phyloP scores from a whole-genome alignment of 768 basidiomycete genomes.

The Xerocomellus intermedius region DNA sequence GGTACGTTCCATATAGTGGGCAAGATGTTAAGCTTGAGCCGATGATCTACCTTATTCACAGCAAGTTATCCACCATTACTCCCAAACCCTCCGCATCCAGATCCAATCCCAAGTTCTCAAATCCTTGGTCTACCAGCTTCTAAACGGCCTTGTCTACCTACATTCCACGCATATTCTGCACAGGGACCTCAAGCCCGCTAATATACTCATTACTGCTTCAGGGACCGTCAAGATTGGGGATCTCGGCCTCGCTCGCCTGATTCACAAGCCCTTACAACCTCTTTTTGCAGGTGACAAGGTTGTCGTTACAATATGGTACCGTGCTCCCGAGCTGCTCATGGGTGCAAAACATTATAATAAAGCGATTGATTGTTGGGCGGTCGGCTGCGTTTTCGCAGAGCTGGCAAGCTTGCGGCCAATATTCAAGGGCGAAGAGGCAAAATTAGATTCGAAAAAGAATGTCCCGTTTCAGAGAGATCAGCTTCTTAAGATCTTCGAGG shows the following conservation, averaged over 20 bases:
- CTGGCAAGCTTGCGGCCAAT: conserved; percentile 91
- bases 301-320: conserved; percentile 99
- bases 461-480: conserved; percentile 97
- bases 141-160: conserved; percentile 92
- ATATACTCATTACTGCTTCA: conserved; percentile 88
- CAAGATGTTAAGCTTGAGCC: background rate
- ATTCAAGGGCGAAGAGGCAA: conserved; percentile 99
- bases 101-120: conserved; percentile 83
- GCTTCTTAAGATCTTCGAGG: conserved; percentile 92
- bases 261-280: conserved; percentile 88
- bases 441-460: conserved; percentile 94
- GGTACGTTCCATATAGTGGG: conserved; percentile 44
- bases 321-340: conserved; percentile 92
- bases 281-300: conserved; percentile 95
- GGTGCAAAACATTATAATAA: conserved; percentile 98
- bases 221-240: conserved; percentile 99
- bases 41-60: conserved; percentile 30
- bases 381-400: conserved; percentile 97
- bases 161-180: conserved; percentile 95
- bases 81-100: conserved; percentile 77
- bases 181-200: conserved; percentile 97
- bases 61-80: conserved; percentile 99
- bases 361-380: conserved; percentile 95
- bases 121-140: conserved; percentile 88
- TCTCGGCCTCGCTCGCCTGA: conserved; percentile 88